phyloP scores from a whole-genome alignment of 2,329 filamentous ascomycete species.

The Bipolaris zeicola region DNA sequence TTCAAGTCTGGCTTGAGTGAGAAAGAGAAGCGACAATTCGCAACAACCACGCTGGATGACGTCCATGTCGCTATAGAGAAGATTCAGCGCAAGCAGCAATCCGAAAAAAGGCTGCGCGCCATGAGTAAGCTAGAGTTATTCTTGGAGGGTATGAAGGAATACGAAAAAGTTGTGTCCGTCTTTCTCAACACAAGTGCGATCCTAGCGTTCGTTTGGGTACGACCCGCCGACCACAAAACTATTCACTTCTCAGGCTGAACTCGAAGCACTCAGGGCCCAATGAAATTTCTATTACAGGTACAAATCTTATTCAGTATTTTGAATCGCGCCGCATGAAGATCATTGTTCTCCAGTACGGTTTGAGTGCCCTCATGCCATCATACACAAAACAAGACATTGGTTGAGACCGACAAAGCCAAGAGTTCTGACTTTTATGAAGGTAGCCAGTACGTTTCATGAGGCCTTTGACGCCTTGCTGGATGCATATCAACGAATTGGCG shows the following conservation, averaged over 20 bases:
- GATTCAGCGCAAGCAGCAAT: conserved; percentile 40
- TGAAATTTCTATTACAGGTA: conserved; percentile 47
- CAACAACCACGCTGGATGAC: conserved; percentile 23
- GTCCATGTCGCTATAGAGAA: conserved; percentile 18
- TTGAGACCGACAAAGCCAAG: neutral
- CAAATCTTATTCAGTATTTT: neutral
- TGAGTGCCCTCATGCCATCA: neutral
- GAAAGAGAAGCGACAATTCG: conserved; percentile 15
- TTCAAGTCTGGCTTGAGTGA: conserved; percentile 13
- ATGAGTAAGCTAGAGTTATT: conserved; percentile 26
- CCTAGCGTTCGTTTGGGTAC: conserved; percentile 41
- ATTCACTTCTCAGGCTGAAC: neutral
- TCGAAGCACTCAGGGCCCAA: conserved; percentile 27
- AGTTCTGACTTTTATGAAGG: conserved; percentile 16
- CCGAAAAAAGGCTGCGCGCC: conserved; percentile 28
- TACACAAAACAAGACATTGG: neutral
- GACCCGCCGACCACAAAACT: neutral
- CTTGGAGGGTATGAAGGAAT: conserved; percentile 46
- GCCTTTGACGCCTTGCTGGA: conserved; percentile 47
- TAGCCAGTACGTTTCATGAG: conserved; percentile 40
- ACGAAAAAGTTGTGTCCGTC: conserved; percentile 44
- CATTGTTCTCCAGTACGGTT: neutral
- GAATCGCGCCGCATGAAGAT: neutral
- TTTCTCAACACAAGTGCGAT: conserved; percentile 41
- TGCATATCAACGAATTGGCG: conserved; percentile 49